These are phyloP conservation scores for Spirogloea muscicola DNA, from an alignment of 139 green algal genomes.

Conservation along the genomic window DNA sequence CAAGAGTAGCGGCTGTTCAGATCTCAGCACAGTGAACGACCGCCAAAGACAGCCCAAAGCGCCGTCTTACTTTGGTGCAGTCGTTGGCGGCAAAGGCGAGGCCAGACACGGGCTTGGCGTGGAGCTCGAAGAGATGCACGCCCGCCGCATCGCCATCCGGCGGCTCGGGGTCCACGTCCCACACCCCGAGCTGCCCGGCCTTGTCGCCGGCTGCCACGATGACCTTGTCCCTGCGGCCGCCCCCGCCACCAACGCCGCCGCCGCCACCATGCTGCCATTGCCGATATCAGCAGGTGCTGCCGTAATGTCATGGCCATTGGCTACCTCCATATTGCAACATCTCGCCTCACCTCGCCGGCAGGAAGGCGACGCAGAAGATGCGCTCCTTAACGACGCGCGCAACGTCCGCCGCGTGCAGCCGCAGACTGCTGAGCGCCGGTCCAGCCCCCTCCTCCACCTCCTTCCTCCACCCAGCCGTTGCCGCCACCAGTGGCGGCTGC, in stretches of 20 bases:
- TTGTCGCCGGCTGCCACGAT: constrained; percentile 15
- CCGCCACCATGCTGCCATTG: too few species aligned
- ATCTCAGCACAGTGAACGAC: too few species aligned
- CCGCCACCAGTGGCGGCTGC: not conserved
- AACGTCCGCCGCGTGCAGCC: not conserved
- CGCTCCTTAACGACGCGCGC: not conserved
- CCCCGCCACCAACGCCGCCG: too few species aligned
- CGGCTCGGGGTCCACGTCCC: constrained; percentile 3
- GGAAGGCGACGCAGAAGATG: not conserved
- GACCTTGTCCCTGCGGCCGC: not conserved
- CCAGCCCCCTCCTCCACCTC: not conserved
- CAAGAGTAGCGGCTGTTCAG: too few species aligned
- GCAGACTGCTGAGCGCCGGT: not conserved
- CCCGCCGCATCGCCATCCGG: too few species aligned
- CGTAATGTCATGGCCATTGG: too few species aligned
- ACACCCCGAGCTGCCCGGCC: constrained; percentile 4
- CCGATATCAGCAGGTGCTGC: too few species aligned
- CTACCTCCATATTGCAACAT: too few species aligned
- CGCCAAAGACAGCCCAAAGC: too few species aligned
- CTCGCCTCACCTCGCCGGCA: constrained; percentile 1
- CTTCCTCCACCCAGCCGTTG: not conserved
- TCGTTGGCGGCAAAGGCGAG: too few species aligned
- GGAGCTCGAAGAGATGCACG: not conserved
- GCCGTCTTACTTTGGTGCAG: too few species aligned
- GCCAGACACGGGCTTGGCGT: not conserved